Percentiles rank a stretch among this genome's conserved stretches.
Evolutionary conservation across 306 rosid genomes (phyloP).

Genomic region (Cucurbita maxima): DNA sequence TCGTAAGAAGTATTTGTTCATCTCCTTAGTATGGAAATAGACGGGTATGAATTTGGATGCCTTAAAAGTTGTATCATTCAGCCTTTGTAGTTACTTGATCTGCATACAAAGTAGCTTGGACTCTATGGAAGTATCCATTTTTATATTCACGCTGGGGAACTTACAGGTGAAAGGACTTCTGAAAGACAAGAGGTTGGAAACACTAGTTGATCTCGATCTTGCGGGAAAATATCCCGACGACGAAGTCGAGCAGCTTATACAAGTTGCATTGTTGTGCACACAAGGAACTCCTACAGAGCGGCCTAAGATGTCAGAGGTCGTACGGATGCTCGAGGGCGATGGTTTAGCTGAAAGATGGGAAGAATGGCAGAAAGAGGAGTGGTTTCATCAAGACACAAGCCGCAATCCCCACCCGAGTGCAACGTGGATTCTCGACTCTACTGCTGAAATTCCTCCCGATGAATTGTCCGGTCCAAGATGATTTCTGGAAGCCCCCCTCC

Average conservation of each 20-base stretch:
- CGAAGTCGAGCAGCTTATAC: conserved; percentile 72
- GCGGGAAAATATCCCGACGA: conserved; percentile 37
- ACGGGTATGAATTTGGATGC: background rate
- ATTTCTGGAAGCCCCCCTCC: background rate
- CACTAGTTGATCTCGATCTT: conserved; percentile 61
- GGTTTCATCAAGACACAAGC: conserved; percentile 42
- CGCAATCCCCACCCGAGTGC: conserved; percentile 22
- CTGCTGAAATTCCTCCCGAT: conserved; percentile 53
- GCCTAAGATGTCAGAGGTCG: conserved; percentile 91
- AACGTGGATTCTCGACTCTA: conserved; percentile 57
- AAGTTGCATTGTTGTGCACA: conserved; percentile 80
- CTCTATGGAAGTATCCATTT: background rate
- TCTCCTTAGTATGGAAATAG: background rate
- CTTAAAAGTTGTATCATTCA: background rate
- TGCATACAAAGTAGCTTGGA: background rate
- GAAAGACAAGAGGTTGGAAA: conserved; percentile 58
- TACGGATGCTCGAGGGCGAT: conserved; percentile 93
- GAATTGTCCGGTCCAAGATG: conserved; percentile 87
- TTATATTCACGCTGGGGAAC: background rate
- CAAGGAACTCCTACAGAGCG: conserved; percentile 64
- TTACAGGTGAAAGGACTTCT: conserved; percentile 71
- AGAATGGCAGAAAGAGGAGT: conserved; percentile 82
- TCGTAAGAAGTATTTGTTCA: background rate
- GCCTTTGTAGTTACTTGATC: background rate
- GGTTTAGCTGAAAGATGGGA: conserved; percentile 86